A percentile compares a stretch with the other conserved stretches of the same genome.
Conservation (phyloP, 1,284 basidiomycete genomes). For the Moesziomyces sp. region DNA sequence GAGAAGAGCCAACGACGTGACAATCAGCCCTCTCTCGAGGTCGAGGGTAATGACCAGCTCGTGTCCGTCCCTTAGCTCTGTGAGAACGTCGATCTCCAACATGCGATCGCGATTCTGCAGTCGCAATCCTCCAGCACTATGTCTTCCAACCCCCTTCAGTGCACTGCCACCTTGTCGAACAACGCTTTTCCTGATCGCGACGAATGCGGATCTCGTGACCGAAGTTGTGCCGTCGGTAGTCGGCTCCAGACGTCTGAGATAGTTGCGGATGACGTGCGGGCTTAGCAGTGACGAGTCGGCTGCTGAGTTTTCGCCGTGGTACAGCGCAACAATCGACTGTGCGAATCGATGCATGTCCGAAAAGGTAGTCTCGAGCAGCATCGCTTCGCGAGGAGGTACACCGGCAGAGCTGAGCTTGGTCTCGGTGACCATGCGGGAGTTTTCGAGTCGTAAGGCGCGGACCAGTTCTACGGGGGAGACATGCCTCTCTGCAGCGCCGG, state of each 20-base stretch:
- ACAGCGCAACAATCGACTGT: constrained; percentile 1
- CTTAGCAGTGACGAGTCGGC: too few relatives aligned
- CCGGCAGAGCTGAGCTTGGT: too few relatives aligned
- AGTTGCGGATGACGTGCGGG: neutral
- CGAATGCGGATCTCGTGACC: neutral
- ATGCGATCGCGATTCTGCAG: too few relatives aligned
- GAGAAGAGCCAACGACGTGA: neutral
- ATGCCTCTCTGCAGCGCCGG: too few relatives aligned
- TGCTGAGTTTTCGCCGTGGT: neutral
- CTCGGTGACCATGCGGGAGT: neutral
- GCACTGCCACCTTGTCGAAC: neutral
- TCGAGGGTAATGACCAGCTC: too few relatives aligned
- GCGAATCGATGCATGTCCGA: neutral
- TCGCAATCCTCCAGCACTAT: too few relatives aligned
- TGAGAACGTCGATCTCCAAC: too few relatives aligned
- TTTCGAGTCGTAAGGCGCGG: too few relatives aligned
- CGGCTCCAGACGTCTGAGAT: neutral
- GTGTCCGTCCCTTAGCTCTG: too few relatives aligned
- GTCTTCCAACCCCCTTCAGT: neutral
- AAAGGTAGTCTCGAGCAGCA: constrained; percentile 1
- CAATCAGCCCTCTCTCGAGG: neutral
- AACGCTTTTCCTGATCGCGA: neutral
- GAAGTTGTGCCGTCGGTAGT: constrained; percentile 1
- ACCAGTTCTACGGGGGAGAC: too few relatives aligned
- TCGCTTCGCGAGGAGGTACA: neutral